Conservation (phyloP, 179 eudicot genomes). For the Vitellaria paradoxa region DNA sequence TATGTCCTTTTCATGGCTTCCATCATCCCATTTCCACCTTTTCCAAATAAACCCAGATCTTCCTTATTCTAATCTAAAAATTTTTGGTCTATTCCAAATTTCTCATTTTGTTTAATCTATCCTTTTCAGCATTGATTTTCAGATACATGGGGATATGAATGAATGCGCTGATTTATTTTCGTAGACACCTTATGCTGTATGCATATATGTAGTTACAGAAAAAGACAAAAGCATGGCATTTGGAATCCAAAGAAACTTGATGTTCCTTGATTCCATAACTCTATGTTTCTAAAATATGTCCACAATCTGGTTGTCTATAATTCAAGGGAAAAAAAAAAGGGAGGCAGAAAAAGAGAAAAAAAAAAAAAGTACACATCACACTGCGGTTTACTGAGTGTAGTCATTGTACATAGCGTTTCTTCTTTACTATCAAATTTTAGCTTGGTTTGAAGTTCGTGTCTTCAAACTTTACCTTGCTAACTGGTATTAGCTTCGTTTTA, state of each 20-base stretch:
- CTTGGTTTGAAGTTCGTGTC: conserved; percentile 18
- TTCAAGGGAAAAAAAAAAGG: neutral
- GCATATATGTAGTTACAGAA: neutral
- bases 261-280: conserved; percentile 15
- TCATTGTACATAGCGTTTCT: conserved; percentile 4
- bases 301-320: conserved; percentile 13
- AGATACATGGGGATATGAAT: neutral
- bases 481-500: neutral
- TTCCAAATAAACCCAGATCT: neutral
- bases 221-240: conserved; percentile 13
- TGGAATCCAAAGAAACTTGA: conserved; percentile 14
- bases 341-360: too few species aligned
- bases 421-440: neutral
- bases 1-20: conserved; percentile 25
- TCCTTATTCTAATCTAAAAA: neutral
- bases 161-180: too few species aligned
- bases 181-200: too few species aligned
- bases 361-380: conserved; percentile 4
- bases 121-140: neutral
- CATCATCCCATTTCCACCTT: conserved; percentile 8
- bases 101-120: neutral
- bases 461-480: conserved; percentile 10
- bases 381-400: neutral
- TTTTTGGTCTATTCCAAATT: neutral
- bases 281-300: conserved; percentile 11